These are phyloP conservation scores for Ceratocystis destructans DNA, from an alignment of 2,329 filamentous ascomycete genomes.

Conservation along the genomic window DNA sequence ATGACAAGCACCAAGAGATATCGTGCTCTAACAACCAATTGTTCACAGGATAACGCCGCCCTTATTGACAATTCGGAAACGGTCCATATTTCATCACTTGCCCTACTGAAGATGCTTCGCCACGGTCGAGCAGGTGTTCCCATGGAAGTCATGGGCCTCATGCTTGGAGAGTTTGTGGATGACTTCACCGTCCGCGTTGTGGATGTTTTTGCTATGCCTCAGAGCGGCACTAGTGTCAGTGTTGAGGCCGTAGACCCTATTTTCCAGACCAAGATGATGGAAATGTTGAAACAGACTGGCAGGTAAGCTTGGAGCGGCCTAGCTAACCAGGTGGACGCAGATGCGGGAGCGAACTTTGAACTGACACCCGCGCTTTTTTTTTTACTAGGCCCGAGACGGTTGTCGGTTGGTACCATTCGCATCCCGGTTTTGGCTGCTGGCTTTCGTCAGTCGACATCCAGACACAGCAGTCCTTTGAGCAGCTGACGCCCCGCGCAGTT, in stretches of 20 bases:
- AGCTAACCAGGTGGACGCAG: background rate
- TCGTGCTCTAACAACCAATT: background rate
- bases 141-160: conserved; percentile 99
- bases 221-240: conserved; percentile 94
- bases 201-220: conserved; percentile 98
- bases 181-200: conserved; percentile 71
- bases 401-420: conserved; percentile 98
- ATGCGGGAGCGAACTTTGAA: background rate
- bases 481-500: conserved; percentile 89
- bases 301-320: conserved; percentile 42
- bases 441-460: conserved; percentile 98
- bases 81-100: conserved; percentile 96
- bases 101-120: conserved; percentile 94
- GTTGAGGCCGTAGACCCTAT: conserved; percentile 97
- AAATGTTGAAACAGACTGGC: conserved; percentile 96
- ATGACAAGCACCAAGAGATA: background rate
- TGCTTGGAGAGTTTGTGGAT: conserved; percentile 46
- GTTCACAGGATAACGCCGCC: conserved; percentile 62
- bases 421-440: conserved; percentile 98
- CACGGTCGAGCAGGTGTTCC: conserved; percentile 95
- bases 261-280: conserved; percentile 99
- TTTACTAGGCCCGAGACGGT: conserved; percentile 72
- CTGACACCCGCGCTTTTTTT: background rate
- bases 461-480: conserved; percentile 99
- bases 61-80: conserved; percentile 99